Evolutionary conservation across 2,329 filamentous ascomycete species (phyloP).

Genomic region (Aspergillus hortae): DNA sequence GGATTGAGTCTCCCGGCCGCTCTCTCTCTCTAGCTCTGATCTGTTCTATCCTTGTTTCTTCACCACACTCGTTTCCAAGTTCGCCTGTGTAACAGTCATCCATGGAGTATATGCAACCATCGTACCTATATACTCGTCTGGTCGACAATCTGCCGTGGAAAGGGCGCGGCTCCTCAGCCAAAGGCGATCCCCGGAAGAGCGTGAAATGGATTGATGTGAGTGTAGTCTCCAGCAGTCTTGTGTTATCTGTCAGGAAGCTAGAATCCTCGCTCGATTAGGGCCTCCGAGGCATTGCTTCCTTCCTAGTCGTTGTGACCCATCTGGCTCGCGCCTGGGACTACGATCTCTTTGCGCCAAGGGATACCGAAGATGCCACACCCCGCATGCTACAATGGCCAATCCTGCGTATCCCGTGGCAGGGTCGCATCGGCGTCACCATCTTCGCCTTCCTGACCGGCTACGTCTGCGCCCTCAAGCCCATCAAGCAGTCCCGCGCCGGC

Average conservation of each 20-base stretch:
- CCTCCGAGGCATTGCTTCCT: conserved; percentile 52
- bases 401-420: conserved; percentile 55
- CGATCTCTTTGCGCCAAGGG: conserved; percentile 48
- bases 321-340: conserved; percentile 52
- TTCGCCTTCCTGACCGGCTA: conserved; percentile 57
- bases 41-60: not conserved
- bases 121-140: conserved; percentile 17
- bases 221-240: conserved; percentile 12
- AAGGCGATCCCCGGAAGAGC: conserved; percentile 33
- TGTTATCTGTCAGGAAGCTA: no score
- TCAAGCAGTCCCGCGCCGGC: conserved; percentile 48
- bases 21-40: not conserved
- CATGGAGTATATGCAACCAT: conserved; percentile 11
- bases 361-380: conserved; percentile 40
- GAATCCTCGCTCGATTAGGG: conserved; percentile 44
- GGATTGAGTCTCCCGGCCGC: not conserved
- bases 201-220: conserved; percentile 61
- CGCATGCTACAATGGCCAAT: conserved; percentile 50
- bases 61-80: not conserved
- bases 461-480: conserved; percentile 54
- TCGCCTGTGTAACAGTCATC: not conserved
- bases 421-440: conserved; percentile 53
- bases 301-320: conserved; percentile 52
- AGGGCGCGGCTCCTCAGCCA: conserved; percentile 19
- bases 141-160: conserved; percentile 22